These are phyloP conservation scores for Emergomyces pasteurianus DNA, from an alignment of 2,329 filamentous ascomycete species.

Conservation along the genomic window DNA sequence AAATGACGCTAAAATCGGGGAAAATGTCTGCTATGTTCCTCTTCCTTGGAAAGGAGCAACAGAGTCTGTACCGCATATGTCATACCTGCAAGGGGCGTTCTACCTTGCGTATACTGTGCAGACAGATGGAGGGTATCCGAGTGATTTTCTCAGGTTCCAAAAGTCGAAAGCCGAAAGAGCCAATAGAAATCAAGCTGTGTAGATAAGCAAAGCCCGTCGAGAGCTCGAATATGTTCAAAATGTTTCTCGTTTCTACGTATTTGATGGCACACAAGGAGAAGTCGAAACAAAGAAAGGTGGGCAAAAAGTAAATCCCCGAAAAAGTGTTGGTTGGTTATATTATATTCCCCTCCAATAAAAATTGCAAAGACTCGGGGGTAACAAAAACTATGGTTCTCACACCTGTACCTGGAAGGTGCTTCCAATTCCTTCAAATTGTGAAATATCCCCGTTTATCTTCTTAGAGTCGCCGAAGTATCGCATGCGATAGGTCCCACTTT, in stretches of 20 bases:
- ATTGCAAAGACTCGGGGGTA: neutral
- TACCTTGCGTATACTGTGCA: neutral
- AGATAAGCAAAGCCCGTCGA: neutral
- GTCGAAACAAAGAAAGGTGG: neutral
- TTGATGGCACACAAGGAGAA: neutral
- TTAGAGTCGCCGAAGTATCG: constrained; percentile 80
- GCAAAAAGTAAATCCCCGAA: neutral
- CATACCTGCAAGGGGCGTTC: neutral
- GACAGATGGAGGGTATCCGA: neutral
- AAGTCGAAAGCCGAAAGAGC: neutral
- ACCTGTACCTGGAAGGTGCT: constrained; percentile 29
- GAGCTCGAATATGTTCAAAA: neutral
- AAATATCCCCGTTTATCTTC: constrained; percentile 48
- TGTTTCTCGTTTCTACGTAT: neutral
- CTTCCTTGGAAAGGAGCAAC: neutral
- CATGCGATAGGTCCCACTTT: constrained; percentile 59
- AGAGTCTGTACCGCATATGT: neutral
- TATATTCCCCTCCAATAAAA: neutral
- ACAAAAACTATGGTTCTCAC: neutral
- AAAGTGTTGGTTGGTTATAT: neutral
- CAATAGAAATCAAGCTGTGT: neutral
- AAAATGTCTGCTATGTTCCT: neutral
- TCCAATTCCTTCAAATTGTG: constrained; percentile 57
- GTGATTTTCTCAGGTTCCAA: neutral
- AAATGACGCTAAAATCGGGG: neutral